phyloP scores from a whole-genome alignment of 768 basidiomycete species.

The Paxillus ammoniavirescens region DNA sequence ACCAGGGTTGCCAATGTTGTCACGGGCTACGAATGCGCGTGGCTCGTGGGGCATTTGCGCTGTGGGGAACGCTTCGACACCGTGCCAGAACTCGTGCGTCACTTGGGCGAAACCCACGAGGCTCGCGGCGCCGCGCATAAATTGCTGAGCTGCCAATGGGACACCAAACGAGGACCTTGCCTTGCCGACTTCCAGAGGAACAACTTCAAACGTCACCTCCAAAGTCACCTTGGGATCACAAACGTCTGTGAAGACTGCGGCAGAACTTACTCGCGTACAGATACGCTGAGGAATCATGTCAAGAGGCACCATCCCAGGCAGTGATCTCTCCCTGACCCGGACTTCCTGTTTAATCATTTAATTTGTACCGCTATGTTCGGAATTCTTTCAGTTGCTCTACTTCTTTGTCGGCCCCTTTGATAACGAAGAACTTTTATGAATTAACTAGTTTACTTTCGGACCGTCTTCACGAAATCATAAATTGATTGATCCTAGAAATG shows the following conservation, averaged over 20 bases:
- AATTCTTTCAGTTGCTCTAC: too few species aligned
- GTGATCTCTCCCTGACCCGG: too few species aligned
- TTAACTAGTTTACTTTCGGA: too few species aligned
- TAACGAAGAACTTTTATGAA: too few species aligned
- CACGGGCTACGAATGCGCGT: background rate
- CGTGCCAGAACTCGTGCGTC: background rate
- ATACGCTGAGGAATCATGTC: background rate
- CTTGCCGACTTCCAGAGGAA: background rate
- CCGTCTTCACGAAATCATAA: too few species aligned
- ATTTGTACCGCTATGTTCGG: too few species aligned
- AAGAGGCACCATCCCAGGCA: too few species aligned
- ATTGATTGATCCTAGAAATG: too few species aligned
- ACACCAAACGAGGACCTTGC: background rate
- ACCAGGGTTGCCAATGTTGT: background rate
- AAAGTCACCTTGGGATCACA: background rate
- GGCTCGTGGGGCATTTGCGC: background rate
- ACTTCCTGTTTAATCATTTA: too few species aligned
- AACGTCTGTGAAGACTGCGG: background rate
- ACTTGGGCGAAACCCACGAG: background rate
- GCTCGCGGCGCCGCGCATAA: background rate
- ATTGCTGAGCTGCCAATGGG: constrained; percentile 1
- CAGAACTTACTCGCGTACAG: background rate
- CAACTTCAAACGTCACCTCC: constrained; percentile 2
- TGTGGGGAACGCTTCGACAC: background rate
- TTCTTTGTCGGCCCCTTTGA: too few species aligned